Conservation (phyloP, 495 filamentous ascomycete species). For the Xylaria grammica region DNA sequence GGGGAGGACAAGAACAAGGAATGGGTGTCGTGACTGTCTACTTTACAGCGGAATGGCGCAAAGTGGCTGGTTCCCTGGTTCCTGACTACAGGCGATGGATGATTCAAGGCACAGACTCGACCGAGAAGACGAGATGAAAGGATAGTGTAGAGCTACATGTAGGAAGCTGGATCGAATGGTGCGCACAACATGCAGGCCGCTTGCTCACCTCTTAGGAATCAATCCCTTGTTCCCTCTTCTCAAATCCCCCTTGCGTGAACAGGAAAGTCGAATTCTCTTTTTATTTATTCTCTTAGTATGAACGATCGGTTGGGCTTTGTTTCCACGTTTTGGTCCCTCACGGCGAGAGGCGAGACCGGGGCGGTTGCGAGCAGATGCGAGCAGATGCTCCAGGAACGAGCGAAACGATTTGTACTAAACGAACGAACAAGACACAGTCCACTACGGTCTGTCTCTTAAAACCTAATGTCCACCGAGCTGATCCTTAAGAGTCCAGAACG, state of each 20-base stretch:
- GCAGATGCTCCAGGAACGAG: conserved; percentile 3
- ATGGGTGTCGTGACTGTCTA: not conserved
- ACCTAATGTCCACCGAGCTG: conserved; percentile 3
- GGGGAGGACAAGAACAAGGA: not conserved
- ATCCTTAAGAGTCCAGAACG: conserved; percentile 8
- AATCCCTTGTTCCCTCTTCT: not conserved
- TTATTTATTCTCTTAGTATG: not conserved
- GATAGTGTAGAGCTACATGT: too few relatives aligned
- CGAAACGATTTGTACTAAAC: conserved; percentile 33
- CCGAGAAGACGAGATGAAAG: too few relatives aligned
- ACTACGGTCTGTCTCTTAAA: conserved; percentile 21
- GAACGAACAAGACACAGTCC: conserved; percentile 33
- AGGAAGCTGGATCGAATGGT: too few relatives aligned
- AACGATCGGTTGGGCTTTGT: conserved; percentile 12
- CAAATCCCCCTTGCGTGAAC: not conserved
- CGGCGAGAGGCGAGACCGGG: conserved; percentile 3
- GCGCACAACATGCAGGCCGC: too few relatives aligned
- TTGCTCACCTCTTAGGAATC: conserved; percentile 11
- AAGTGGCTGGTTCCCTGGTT: not conserved
- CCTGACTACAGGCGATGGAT: not conserved
- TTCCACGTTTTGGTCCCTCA: conserved; percentile 8
- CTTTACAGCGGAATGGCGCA: not conserved
- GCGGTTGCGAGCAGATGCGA: conserved; percentile 2
- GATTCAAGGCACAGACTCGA: not conserved
- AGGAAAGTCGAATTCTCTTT: not conserved